Base-by-base conservation (phyloP, 1,284 basidiomycete genomes). In the Anthracocystis setariae region DNA sequence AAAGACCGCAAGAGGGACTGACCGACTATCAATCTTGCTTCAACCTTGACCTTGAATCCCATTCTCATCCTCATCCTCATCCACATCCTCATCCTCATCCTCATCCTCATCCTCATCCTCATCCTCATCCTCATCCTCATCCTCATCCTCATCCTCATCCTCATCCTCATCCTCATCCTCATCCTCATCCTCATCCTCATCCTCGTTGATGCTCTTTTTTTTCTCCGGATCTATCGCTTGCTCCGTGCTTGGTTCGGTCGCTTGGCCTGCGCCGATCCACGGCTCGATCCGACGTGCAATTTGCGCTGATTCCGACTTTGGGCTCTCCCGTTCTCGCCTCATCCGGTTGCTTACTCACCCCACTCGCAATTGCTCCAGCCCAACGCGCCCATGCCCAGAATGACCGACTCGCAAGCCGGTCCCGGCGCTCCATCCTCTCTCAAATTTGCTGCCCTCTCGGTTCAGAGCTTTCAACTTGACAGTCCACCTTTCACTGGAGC, bases 401-500 rank as follows among this genome's bases (percentile, higher is more conserved):
- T 80, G 78, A 80, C 77, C 3, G 78, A 80, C 52, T 78, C 76
- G 3, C 68, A 73, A 40, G 56, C 75, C 12, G 76, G 77, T 18
- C 74, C 78, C 0, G 71, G 73, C 33, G 76, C 49, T 5, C 76
- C 76, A 13, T 67, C 74, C 2, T 78, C 77, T 37, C 71, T 81
- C 59, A 76, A 78, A 33, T 79, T 78, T 37, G 73, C 78, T 21
- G 78, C 81, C 17, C 75, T 82, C 4, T 77, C 68, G 24, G 74
- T 75, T 1, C 73, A 82, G 29, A 82, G 80, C 59, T 82, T 81
- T 54, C 74, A 77, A 35, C 76, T 82, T 20, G 81, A 82, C 59
- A 77, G 73, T 45, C 81, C 81, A 23, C 81, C 81, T 7, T 82
- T 82, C 57, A 82, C 79, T 0, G 81, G 81, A 32, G 69, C 78